Conservation (phyloP, 73 alveolate species). For the Stentor coeruleus region DNA sequence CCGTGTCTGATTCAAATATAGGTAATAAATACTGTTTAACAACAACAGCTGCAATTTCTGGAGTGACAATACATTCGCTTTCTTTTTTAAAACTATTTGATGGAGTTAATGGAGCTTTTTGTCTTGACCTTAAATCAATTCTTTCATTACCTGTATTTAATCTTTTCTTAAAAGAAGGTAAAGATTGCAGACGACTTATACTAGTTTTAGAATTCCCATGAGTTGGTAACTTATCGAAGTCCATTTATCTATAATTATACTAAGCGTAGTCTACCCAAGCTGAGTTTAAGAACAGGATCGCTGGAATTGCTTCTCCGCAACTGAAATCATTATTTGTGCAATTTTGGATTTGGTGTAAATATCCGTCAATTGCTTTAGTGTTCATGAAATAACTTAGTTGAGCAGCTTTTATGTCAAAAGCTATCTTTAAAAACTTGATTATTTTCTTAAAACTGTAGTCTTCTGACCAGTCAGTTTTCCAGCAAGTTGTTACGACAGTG, state of each 20-base stretch:
- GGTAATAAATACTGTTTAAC: constrained; percentile 48
- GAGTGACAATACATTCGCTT: constrained; percentile 25
- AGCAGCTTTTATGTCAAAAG: no score
- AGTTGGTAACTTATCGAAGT: neutral
- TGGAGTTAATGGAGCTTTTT: neutral
- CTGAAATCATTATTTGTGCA: no score
- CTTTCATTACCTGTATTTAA: neutral
- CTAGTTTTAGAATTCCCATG: neutral
- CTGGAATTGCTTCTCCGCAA: no score
- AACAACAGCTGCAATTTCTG: constrained; percentile 53
- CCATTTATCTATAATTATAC: neutral
- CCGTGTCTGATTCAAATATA: constrained; percentile 45
- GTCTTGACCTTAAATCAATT: neutral
- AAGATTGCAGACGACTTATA: neutral
- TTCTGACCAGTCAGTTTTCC: no score
- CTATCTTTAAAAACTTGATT: no score
- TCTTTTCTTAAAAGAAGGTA: neutral
- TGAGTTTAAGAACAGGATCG: neutral
- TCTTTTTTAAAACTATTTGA: neutral
- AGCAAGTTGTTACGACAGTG: no score
- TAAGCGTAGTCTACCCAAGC: neutral
- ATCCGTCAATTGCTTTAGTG: no score
- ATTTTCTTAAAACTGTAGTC: no score
- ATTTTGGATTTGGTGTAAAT: no score
- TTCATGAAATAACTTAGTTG: no score